A percentile compares a stretch with the other conserved stretches of the same genome.
Evolutionary conservation across 208 protist species (phyloP).

Genomic region (Leptomonas seymouri): DNA sequence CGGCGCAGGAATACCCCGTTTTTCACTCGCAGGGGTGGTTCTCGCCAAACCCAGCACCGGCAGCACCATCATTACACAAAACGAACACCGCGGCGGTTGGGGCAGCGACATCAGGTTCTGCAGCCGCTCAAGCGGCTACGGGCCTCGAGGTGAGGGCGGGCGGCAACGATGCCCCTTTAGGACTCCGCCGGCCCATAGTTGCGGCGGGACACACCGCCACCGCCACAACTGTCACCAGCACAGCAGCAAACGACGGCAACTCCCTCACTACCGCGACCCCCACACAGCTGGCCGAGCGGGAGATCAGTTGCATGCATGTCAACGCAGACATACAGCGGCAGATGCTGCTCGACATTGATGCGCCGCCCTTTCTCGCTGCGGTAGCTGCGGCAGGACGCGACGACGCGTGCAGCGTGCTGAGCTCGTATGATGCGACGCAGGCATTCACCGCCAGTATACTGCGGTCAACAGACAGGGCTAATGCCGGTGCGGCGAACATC

Average conservation of each 20-base stretch:
- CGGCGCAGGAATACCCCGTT: slow-evolving; percentile 11
- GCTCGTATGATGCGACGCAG: not conserved
- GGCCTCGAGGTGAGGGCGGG: not conserved
- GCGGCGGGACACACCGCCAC: not conserved
- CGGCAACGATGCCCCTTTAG: not conserved
- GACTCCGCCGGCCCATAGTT: not conserved
- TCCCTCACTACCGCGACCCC: not conserved
- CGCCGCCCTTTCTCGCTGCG: slow-evolving; percentile 11
- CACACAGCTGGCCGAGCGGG: not conserved
- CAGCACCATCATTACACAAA: not conserved
- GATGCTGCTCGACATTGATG: slow-evolving; percentile 27
- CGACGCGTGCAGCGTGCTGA: not conserved
- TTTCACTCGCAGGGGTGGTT: not conserved
- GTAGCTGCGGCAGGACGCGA: not conserved
- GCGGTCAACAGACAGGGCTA: not conserved
- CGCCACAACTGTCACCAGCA: not conserved
- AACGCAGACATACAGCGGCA: slow-evolving; percentile 15
- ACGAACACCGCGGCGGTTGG: not conserved
- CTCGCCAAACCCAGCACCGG: not conserved
- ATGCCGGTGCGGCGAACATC: not conserved
- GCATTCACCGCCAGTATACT: not conserved
- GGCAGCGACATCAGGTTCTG: not conserved
- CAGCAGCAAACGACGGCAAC: not conserved
- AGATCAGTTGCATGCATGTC: slow-evolving; percentile 7
- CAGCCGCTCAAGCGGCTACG: not conserved